Evolutionary conservation across 768 basidiomycete genomes (phyloP), one percentile per base, ranked within the genome.

Genomic region (Hericium coralloides): DNA sequence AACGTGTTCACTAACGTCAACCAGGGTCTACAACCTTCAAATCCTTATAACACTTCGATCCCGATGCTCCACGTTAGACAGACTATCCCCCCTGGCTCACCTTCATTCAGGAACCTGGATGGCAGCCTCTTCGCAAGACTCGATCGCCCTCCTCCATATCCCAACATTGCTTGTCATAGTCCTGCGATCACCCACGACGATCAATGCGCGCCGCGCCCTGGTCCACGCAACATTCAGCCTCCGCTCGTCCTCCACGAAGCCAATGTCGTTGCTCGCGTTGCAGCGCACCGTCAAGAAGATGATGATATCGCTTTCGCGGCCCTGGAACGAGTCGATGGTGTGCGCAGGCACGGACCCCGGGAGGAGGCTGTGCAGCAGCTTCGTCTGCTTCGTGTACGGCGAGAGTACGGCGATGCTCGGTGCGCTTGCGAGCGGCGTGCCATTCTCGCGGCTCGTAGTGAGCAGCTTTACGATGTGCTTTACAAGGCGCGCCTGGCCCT

Each of bases 181-280:
- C 1, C 63, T 66, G 26, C 69, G 69, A 65, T 85, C 77, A 0
- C 85, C 84, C n/a, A 86, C 71, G 31, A 87, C 70, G 53, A 87
- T 76, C 61, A 87, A 65, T 0, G 75, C 85, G 37, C 80, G 62
- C 60, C 74, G 72, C 1, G 84, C 81, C 1, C 85, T 70, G 14
- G 85, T 87, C 85, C 84, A 87, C 73, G 83, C 83, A 8, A 87
- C 85, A 62, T 87, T 85, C 63, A 84, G 65, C 60, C 83, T 64
- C 55, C 83, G 70, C 49, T 71, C 74, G 66, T 85, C 83, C 23
- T 82, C 81, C 37, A 86, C 69, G 59, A 87, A 88, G 5, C 85
- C 84, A 49, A 87, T 80, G 49, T 87, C 84, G 0, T 74, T 72
- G 41, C 77, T 73, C 17, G 63, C 73, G 60, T 88, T 87, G 61